Base-by-base conservation (phyloP, 306 rosid genomes). In the Pachyrhizus erosus region DNA sequence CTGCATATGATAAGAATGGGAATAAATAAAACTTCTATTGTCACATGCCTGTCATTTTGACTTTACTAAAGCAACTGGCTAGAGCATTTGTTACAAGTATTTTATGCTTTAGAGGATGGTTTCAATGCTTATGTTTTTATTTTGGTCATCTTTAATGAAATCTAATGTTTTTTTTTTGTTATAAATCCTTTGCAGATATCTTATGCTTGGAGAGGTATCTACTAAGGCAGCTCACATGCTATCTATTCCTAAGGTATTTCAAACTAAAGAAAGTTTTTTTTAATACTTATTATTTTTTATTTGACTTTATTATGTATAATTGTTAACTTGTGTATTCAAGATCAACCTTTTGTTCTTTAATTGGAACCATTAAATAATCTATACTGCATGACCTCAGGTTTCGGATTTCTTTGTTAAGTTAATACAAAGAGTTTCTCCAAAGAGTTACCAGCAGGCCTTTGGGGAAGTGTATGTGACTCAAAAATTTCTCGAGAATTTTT, bases 391-490 rank as follows among this genome's bases (percentile, higher is more conserved):
- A 29, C 33, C 69, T 76, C 89, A 95, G 98, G 98, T 95, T 83
- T 76, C 94, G 9, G 90, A 95, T 86, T 95, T 91, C 90, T 95
- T 95, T 83, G 81, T 94, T 18, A 95, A 92, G 88, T 82, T 95
- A 80, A 91, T 95, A 83, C 98, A 95, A 75, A 89, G 98, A 83
- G 98, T 95, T 85, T 88, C 94, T 87, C 98, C 98, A 46, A 95
- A 95, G 88, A 95, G 98, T 89, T 95, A 95, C 86, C 91, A 91
- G 34, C 98, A 95, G 88, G 98, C 98, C 83, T 68, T 4, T 45
- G 97, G 43, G 18, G 98, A 95, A 88, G 98, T 95, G 54, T 86
- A 83, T 51, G 98, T 95, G 54, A 93, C 98, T 64, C 88, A 29
- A 49, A 95, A 95, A 75, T 95, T 95, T 89, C 84, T 95, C 7